These are phyloP conservation scores for Dryas integrifolia DNA, from an alignment of 331 rosid species.

Conservation along the genomic window DNA sequence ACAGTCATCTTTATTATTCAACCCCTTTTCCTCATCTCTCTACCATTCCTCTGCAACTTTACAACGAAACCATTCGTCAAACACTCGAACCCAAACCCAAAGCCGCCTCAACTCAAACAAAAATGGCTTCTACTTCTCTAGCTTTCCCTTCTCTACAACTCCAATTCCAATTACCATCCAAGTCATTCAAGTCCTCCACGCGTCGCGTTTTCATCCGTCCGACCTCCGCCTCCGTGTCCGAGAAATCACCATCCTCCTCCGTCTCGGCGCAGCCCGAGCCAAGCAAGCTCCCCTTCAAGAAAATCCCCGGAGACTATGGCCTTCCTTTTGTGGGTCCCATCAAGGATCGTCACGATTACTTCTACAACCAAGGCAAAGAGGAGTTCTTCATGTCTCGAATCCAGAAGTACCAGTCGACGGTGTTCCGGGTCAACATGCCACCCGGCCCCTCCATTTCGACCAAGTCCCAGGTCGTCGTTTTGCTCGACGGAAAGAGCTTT, in stretches of 20 bases:
- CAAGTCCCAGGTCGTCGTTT: slow-evolving; percentile 55
- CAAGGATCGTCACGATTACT: slow-evolving; percentile 67
- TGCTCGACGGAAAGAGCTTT: slow-evolving; percentile 82
- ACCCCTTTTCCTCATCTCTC: no score
- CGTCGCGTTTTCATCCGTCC: slow-evolving; percentile 16
- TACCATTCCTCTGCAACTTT: no score
- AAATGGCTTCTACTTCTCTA: slow-evolving; percentile 37
- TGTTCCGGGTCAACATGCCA: slow-evolving; percentile 84
- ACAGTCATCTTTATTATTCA: no score
- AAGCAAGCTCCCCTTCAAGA: slow-evolving; percentile 44
- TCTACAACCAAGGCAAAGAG: slow-evolving; percentile 73
- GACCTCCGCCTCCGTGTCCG: slow-evolving; percentile 43
- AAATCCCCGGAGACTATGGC: slow-evolving; percentile 76
- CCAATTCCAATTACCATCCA: slow-evolving; percentile 23
- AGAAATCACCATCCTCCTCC: slow-evolving; percentile 25
- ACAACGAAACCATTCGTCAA: not conserved
- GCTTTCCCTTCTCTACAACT: slow-evolving; percentile 31
- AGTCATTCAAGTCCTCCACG: not conserved
- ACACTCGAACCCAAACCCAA: not conserved
- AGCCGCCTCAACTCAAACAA: no score
- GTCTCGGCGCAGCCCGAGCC: slow-evolving; percentile 27
- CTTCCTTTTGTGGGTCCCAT: slow-evolving; percentile 64
- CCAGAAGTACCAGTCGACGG: slow-evolving; percentile 64
- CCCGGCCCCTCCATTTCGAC: slow-evolving; percentile 70
- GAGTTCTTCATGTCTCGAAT: slow-evolving; percentile 56